Evolutionary conservation across 2,329 filamentous ascomycete genomes (phyloP).

Genomic region (Sarocladium kiliense): DNA sequence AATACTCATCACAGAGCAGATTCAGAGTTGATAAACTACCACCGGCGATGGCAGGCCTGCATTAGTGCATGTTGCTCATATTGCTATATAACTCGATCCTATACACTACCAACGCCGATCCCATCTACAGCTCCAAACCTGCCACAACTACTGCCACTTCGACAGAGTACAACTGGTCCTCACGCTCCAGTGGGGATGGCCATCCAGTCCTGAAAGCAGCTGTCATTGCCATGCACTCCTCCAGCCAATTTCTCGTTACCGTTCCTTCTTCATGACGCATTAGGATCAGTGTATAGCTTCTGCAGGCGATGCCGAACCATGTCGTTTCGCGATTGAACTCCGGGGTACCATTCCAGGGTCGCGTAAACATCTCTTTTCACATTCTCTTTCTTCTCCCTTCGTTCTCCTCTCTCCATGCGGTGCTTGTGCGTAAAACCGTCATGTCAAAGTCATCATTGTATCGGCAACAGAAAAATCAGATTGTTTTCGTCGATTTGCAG

Average conservation of each 20-base stretch:
- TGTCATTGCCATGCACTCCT: background rate
- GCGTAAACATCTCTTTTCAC: background rate
- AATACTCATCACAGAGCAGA: too few relatives aligned
- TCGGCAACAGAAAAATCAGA: background rate
- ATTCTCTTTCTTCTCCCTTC: background rate
- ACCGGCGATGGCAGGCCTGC: too few relatives aligned
- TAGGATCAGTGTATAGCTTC: too few relatives aligned
- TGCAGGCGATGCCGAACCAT: too few relatives aligned
- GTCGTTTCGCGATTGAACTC: background rate
- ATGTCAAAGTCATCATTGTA: constrained; percentile 1
- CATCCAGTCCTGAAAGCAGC: too few relatives aligned
- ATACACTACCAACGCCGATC: background rate
- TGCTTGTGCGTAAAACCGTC: background rate
- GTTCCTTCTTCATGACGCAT: too few relatives aligned
- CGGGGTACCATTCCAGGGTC: background rate
- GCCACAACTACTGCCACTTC: too few relatives aligned
- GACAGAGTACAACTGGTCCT: too few relatives aligned
- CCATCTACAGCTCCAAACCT: background rate
- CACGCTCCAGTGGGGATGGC: too few relatives aligned
- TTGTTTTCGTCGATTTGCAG: background rate
- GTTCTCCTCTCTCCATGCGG: background rate
- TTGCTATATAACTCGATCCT: background rate
- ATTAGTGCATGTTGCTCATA: background rate
- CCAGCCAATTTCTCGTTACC: background rate
- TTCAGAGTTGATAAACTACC: too few relatives aligned